phyloP scores from a whole-genome alignment of 805 yeast species.

The Metschnikowia sp. region DNA sequence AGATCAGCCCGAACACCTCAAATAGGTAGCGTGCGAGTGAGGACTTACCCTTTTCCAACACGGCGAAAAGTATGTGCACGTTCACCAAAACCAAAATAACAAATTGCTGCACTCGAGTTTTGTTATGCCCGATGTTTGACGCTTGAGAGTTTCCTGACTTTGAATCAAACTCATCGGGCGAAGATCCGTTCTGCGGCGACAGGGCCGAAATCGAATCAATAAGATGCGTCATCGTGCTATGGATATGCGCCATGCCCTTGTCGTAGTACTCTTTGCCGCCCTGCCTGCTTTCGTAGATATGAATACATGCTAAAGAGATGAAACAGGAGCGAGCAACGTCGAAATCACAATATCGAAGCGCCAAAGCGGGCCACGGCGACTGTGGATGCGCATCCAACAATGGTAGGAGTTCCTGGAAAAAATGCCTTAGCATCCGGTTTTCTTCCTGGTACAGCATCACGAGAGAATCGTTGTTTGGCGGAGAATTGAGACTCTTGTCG shows the following conservation, averaged over 20 bases:
- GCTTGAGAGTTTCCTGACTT: not conserved
- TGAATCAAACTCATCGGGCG: constrained; percentile 6
- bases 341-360: constrained; percentile 53
- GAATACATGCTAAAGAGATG: constrained; percentile 54
- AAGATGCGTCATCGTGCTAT: constrained; percentile 54
- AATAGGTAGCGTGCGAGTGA: constrained; percentile 48
- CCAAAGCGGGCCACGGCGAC: constrained; percentile 60
- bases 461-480: constrained; percentile 6
- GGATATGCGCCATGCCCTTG: constrained; percentile 52
- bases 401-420: constrained; percentile 51
- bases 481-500: constrained; percentile 8
- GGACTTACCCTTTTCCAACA: constrained; percentile 53
- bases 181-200: constrained; percentile 4
- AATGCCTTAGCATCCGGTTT: constrained; percentile 52
- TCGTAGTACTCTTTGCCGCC: constrained; percentile 51
- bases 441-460: constrained; percentile 44
- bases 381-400: constrained; percentile 58
- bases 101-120: constrained; percentile 20
- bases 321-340: constrained; percentile 58
- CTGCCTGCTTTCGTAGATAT: constrained; percentile 48
- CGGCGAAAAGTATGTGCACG: constrained; percentile 52
- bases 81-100: constrained; percentile 51
- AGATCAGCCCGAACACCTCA: constrained; percentile 48
- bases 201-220: constrained; percentile 38
- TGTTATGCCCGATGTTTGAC: not conserved